Percentiles rank a stretch among this genome's conserved stretches.
Conservation (phyloP, 23 red algal genomes). For the Gracilaria gracilis region DNA sequence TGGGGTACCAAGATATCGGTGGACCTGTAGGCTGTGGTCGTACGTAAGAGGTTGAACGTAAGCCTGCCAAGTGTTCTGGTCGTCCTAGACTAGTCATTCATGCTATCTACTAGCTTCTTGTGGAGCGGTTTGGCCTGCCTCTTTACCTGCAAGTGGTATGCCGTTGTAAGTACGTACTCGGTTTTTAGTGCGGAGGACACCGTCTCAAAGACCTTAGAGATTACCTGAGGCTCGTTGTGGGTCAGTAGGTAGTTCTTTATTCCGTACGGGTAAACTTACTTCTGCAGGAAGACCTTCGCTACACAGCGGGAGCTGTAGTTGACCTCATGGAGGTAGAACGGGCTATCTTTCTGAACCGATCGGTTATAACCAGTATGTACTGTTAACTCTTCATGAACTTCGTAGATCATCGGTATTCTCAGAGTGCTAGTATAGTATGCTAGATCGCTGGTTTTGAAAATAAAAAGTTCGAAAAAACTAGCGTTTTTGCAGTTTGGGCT, state of each 20-base stretch:
- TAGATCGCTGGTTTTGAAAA: no score
- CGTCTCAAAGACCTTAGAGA: slow-evolving; percentile 33
- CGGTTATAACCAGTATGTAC: slow-evolving; percentile 55
- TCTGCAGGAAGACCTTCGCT: slow-evolving; percentile 20
- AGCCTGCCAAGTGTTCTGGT: slow-evolving; percentile 28
- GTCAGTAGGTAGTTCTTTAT: slow-evolving; percentile 9
- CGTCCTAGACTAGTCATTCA: slow-evolving; percentile 40
- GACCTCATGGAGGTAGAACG: neutral
- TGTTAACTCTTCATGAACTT: slow-evolving; percentile 15
- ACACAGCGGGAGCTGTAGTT: slow-evolving; percentile 19
- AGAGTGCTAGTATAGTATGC: no score
- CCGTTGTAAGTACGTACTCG: slow-evolving; percentile 6
- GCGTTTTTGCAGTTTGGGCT: no score
- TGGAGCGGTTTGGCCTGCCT: slow-evolving; percentile 41
- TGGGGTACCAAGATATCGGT: neutral
- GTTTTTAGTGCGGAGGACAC: neutral
- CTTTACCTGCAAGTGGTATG: slow-evolving; percentile 51
- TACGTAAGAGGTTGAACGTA: slow-evolving; percentile 24
- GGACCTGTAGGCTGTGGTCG: slow-evolving; percentile 28
- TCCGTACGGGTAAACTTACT: slow-evolving; percentile 36
- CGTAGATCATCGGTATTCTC: no score
- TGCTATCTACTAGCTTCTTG: slow-evolving; percentile 1
- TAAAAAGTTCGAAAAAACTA: no score
- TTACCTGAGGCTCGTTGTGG: slow-evolving; percentile 31
- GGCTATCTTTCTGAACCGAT: slow-evolving; percentile 39